Base-by-base conservation (phyloP, 2,329 filamentous ascomycete species). In the Rhytidhysteron rufulum region DNA sequence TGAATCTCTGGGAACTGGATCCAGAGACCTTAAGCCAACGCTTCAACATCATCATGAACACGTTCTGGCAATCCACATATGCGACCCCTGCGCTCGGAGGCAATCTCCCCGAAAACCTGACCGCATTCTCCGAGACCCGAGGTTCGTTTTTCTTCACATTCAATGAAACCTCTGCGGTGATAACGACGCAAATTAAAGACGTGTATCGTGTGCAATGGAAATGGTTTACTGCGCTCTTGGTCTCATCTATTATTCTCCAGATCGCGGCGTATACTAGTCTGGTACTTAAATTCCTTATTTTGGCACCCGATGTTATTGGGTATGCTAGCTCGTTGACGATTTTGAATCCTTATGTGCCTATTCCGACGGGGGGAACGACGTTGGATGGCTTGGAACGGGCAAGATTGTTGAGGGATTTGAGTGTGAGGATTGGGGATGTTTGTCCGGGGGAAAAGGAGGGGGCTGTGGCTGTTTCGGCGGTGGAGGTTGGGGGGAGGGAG, bases 61-160 rank as follows among this genome's bases (percentile, higher is more conserved):
- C 54, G 0, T 62, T 60, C 32, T 57, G 48, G 25, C 57, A 60
- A 17, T 48, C 50, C 2, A 57, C 57, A 9, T 62, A 53, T 38
- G 57, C 50, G 6, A 51, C 54, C 5, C 39, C 38, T 13, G 47
- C 52, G 3, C 31, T 59, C 1, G 50, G 48, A 2, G 52, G 54
- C 2, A 50, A 53, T 27, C 33, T 60, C 8, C 51, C 53, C 3
- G 21, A 37, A 10, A 56, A 53, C 17, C 40, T 58, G 9, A 49
- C 45, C 0, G 25, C 45, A 4, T 20, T 54, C 20, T 17, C 15
- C 15, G 11, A 18, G 11, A 11, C 11, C 10, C 11, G 10, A 10
- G 24, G 30, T 10, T 31, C 25, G 4, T 15, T 31, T 17, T 37
- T 30, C 10, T 20, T 53, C 2, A 33, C 38, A 1, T 59, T 60